A percentile compares a stretch with the other conserved stretches of the same genome.
Conservation (phyloP, 2,329 filamentous ascomycete genomes). For the Cylindrodendrum hubeiense region DNA sequence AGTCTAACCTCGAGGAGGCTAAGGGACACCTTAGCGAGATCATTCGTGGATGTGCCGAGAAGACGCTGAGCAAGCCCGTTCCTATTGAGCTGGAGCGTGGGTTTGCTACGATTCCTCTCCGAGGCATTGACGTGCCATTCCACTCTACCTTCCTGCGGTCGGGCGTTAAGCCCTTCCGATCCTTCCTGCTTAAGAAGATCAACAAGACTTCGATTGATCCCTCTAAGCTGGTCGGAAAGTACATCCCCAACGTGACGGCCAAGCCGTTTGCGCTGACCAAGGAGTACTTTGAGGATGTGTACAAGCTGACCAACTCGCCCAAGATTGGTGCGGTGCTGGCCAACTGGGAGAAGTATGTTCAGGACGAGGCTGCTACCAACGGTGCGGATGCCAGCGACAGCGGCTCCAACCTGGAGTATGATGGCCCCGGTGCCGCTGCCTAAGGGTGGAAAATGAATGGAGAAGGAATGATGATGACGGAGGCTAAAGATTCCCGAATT, state of each 20-base stretch:
- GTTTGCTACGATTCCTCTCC: slow-evolving; percentile 95
- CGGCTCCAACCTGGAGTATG: slow-evolving; percentile 55
- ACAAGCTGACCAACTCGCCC: slow-evolving; percentile 87
- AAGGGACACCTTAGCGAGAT: slow-evolving; percentile 92
- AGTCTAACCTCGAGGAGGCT: slow-evolving; percentile 90
- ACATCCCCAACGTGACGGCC: slow-evolving; percentile 98
- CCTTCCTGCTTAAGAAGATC: slow-evolving; percentile 99
- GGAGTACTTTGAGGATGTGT: slow-evolving; percentile 99
- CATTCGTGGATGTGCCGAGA: slow-evolving; percentile 87
- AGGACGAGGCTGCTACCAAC: slow-evolving; percentile 59
- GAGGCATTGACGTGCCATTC: slow-evolving; percentile 98
- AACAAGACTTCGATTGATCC: slow-evolving; percentile 99
- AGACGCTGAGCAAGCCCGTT: slow-evolving; percentile 88
- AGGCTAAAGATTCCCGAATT: slow-evolving; percentile 37
- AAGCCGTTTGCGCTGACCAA: slow-evolving; percentile 95
- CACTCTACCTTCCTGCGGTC: slow-evolving; percentile 98
- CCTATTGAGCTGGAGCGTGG: slow-evolving; percentile 93
- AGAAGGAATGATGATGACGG: slow-evolving; percentile 41
- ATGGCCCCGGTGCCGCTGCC: slow-evolving; percentile 58
- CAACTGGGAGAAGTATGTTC: slow-evolving; percentile 83
- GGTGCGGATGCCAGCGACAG: slow-evolving; percentile 53
- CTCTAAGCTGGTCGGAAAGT: slow-evolving; percentile 96
- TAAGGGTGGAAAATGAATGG: slow-evolving; percentile 43
- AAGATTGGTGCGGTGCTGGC: slow-evolving; percentile 84
- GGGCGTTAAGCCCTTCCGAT: slow-evolving; percentile 98